Evolutionary conservation across 2,329 filamentous ascomycete species (phyloP), one percentile per base, ranked within the genome.

Genomic region (Trichoderma sp.): DNA sequence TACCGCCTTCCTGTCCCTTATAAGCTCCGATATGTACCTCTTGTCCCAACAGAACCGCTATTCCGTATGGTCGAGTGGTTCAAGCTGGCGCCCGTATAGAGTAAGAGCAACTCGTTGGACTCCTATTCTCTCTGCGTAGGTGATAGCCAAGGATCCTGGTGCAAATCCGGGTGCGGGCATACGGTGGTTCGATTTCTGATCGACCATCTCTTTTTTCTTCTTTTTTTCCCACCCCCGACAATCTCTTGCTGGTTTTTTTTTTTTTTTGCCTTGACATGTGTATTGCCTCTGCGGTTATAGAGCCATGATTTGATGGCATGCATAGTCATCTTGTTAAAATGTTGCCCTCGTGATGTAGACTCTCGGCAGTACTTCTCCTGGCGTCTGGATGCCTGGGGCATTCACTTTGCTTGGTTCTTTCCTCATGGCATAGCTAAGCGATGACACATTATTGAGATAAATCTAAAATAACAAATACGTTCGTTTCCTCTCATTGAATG

Each of bases 91-190:
- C 56, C 60, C 56, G 69, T 72, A 64, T 71, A 71, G 66, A 69
- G 68, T 63, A 45, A 71, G 56, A 71, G 68, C 56, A 71, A 63
- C 68, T 71, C 68, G 68, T 71, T 82, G 80, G 81, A 80, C 81
- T 83, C 82, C 81, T 83, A 82, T 79, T 77, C 76, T 68, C 71
- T 35, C 65, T 74, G 76, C 77, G 76, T 81, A 81, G 79, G 79
- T 71, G 79, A 76, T 53, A 83, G 82, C 80, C 82, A 83, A 83
- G 80, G 81, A 83, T 82, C 82, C 78, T 77, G 82, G 81, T 83
- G 80, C 81, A 83, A 83, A 82, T 82, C 81, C 81, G 82, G 78
- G 81, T 82, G 78, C 81, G 80, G 81, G 81, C 81, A 77, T 38
- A 24, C 31, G 14, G 1, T 31, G 50, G 71, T 74, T 74, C 71